phyloP scores from a whole-genome alignment of 2,329 filamentous ascomycete species.

The Cadophora sp. region DNA sequence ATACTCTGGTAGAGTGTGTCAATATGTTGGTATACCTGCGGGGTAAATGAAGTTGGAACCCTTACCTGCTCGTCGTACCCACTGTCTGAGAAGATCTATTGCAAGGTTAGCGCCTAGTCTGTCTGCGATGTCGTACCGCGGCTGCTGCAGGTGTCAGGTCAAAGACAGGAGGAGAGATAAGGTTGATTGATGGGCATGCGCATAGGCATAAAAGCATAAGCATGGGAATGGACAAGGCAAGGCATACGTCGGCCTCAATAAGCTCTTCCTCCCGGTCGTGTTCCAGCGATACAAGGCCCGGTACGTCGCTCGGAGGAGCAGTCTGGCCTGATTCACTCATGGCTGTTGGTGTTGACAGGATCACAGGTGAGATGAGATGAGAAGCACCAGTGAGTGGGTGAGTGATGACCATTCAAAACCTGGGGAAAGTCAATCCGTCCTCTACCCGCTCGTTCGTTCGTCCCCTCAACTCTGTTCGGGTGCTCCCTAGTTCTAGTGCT shows the following conservation, averaged over 20 bases:
- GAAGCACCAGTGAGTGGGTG: background rate
- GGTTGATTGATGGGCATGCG: no score
- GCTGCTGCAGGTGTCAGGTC: background rate
- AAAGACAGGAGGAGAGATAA: background rate
- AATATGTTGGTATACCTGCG: background rate
- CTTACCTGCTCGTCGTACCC: conserved; percentile 25
- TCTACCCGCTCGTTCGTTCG: no score
- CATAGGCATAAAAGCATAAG: no score
- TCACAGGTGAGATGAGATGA: background rate
- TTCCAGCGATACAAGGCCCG: background rate
- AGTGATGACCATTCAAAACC: background rate
- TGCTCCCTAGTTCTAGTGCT: conserved; percentile 15
- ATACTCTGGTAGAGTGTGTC: conserved; percentile 17
- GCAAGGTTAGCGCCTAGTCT: conserved; percentile 1
- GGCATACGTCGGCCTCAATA: conserved; percentile 23
- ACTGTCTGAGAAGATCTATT: conserved; percentile 20
- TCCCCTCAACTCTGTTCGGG: background rate
- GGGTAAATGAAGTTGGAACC: background rate
- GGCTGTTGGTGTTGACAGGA: conserved; percentile 12
- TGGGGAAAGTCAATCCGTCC: background rate
- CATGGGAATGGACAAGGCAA: background rate
- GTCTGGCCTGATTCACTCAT: conserved; percentile 6
- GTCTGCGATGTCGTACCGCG: background rate
- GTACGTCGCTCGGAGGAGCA: background rate
- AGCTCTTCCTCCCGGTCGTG: conserved; percentile 17